Evolutionary conservation across 1,139 yeast species (phyloP), one percentile per base, ranked within the genome.

Genomic region (Groenewaldozyma sp.): DNA sequence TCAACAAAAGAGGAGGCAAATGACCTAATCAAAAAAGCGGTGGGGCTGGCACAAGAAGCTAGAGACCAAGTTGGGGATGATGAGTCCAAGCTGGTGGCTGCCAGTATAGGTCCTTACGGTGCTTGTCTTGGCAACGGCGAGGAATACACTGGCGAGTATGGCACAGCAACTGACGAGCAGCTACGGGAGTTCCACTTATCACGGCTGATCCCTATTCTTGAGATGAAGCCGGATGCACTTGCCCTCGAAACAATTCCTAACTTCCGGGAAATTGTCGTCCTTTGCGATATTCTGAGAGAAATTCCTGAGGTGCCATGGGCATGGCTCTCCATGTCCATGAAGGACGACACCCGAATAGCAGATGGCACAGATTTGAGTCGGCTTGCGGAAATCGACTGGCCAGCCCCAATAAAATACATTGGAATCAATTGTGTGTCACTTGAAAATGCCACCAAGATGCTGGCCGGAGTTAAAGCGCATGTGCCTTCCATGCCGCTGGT

Each of bases 31-130:
- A 58, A 41, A 43, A 53, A 36, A 46, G 59, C 43, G 51, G 67
- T 43, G 58, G 61, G 21, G 32, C 27, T 54, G 2, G 62, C 60
- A 2, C 37, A 46, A 10, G 46, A 50, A 2, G 74, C 72, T 11
- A 37, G 42, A 13, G 36, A 39, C 35, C 31, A 35, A 14, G 35
- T 31, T 33, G n/a, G n/a, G n/a, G n/a, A n/a, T n/a, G 28, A 39
- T 3, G 11, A 41, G 14, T 14, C 35, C 27, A 14, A 36, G 18
- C 2, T 28, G n/a, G 66, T 78, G 4, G 73, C 73, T 7, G 87
- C 79, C 0, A 73, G 82, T 7, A 55, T 79, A n/a, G 91, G 88
- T 0, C 86, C 91, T 0, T 81, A 74, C 52, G 88, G 87, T 1
- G 79, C 84, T 0, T 74, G 58, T 46, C 55, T 78, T 31, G 75